phyloP scores from a whole-genome alignment of 306 rosid species.

The Pyrus pyrifolia region DNA sequence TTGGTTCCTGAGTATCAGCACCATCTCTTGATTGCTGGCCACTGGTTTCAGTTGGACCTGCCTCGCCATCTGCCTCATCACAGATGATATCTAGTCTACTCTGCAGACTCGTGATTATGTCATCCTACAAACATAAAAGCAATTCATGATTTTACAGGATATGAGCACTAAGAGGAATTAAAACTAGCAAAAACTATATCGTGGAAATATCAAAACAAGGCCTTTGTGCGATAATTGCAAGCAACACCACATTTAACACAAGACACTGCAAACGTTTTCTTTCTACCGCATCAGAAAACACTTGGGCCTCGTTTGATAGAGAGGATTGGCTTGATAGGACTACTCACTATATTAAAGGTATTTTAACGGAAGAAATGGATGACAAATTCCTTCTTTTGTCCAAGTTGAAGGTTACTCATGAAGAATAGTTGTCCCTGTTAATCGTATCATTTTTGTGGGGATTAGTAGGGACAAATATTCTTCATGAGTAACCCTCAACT shows the following conservation, averaged over 20 bases:
- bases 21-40: constrained; percentile 27
- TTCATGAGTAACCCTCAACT: no score
- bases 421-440: no score
- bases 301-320: no score
- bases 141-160: not conserved
- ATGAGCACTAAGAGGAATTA: not conserved
- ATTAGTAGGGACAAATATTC: no score
- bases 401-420: no score
- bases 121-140: constrained; percentile 45
- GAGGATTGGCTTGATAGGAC: no score
- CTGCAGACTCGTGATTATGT: constrained; percentile 70
- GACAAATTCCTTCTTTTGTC: no score
- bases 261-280: not conserved
- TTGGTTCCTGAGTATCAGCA: constrained; percentile 31
- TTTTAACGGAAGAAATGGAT: no score
- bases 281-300: not conserved
- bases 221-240: not conserved
- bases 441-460: no score
- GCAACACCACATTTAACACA: not conserved
- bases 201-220: not conserved
- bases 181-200: not conserved
- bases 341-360: no score
- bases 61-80: constrained; percentile 66
- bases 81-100: constrained; percentile 89
- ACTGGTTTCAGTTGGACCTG: constrained; percentile 26